These are phyloP conservation scores for Casuarina cunninghamiana DNA, from an alignment of 306 rosid species.

Conservation along the genomic window DNA sequence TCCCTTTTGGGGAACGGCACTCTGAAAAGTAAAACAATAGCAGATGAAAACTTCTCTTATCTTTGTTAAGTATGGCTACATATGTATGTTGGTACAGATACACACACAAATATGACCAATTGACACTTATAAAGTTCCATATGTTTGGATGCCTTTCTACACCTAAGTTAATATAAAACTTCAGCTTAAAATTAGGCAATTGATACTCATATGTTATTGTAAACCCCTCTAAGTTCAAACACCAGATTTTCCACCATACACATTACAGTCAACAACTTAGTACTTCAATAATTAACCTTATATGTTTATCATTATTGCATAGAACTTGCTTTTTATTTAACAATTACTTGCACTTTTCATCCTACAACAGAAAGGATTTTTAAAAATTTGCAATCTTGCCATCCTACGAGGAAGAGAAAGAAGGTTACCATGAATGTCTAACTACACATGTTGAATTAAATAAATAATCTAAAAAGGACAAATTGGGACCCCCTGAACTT, in stretches of 20 bases:
- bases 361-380: neutral
- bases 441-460: neutral
- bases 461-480: neutral
- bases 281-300: neutral
- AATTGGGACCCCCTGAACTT: neutral
- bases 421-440: neutral
- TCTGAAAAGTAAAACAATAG: conserved; percentile 42
- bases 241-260: neutral
- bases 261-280: neutral
- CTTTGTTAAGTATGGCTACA: neutral
- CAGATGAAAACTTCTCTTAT: neutral
- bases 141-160: neutral
- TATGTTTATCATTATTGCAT: neutral
- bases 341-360: neutral
- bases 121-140: neutral
- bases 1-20: conserved; percentile 69
- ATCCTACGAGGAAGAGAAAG: neutral
- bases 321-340: neutral
- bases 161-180: neutral
- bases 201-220: neutral
- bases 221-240: neutral
- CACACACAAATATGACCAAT: neutral
- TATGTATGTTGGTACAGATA: neutral
- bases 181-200: neutral
- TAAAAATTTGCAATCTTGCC: neutral